Base-by-base conservation (phyloP, 768 basidiomycete genomes). In the Lentinula raphanica region DNA sequence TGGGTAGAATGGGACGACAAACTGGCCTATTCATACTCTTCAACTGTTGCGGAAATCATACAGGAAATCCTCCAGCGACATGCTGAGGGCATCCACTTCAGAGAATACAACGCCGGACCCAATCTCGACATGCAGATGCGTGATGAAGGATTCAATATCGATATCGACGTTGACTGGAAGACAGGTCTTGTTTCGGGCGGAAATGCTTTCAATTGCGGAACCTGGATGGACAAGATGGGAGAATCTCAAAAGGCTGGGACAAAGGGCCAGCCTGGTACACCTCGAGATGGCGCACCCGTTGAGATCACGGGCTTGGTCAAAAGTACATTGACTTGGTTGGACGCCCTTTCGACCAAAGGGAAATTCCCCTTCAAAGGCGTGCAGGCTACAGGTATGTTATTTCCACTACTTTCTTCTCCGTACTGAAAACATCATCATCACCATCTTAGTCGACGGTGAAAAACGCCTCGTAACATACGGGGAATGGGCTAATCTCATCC, bases 151-250 rank as follows among this genome's bases (percentile, higher is more conserved):
- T 99, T 99, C 75, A 82, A 96, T 69, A 93, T 98, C 66, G 83
- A 92, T 66, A 89, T 98, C 62, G 73, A 84, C 25, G 94, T 98
- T n/a, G 94, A 99, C 70, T 99, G 97, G 97, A 77, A 81, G 63
- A 98, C 92, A 1, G 97, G 97, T 1, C 70, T 98, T 60, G 84
- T 96, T 63, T 78, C 84, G 59, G 97, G 97, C 27, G 97, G 97
- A 7, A 98, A 86, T 69, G 73, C 74, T 56, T 72, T 80, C 65
- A 96, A 96, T 65, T 95, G 94, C 68, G 94, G 94, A 11, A 95
- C 94, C 1, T 96, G 94, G 94, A 94, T 94, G 94, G 94, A 96
- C 76, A 96, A 96, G 80, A 95, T 95, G 93, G 97, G 97, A 44
- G 94, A 96, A 68, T 94, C 91, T 2, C 77, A 76, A 59, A 91